phyloP scores from a whole-genome alignment of 371 early-diverging fungal species.

The Smittium culicis region DNA sequence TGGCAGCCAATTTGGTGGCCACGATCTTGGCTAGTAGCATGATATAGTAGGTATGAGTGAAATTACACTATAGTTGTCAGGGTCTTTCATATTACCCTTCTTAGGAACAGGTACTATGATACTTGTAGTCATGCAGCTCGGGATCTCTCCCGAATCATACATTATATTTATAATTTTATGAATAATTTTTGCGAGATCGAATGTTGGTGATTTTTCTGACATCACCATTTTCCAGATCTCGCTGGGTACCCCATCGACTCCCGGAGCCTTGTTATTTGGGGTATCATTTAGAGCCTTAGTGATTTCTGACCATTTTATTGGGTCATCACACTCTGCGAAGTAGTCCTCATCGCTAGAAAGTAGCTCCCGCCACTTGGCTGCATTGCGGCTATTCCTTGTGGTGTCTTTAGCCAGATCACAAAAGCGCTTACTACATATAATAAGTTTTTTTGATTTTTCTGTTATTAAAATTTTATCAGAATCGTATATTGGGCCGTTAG shows the following conservation, averaged over 20 bases:
- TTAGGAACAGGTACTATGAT: neutral
- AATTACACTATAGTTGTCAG: slow-evolving; percentile 1
- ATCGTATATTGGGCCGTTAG: neutral
- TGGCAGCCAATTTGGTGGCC: neutral
- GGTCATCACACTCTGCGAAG: slow-evolving; percentile 2
- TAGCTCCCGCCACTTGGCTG: neutral
- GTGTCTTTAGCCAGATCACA: neutral
- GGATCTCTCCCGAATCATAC: neutral
- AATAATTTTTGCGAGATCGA: neutral
- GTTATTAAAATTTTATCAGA: neutral
- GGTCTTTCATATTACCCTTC: neutral
- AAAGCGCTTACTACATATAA: neutral
- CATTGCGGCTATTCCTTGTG: neutral
- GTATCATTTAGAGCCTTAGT: neutral
- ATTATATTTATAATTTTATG: neutral
- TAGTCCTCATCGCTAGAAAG: neutral
- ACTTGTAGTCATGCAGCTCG: neutral
- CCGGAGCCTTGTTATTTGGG: neutral
- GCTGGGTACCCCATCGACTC: neutral
- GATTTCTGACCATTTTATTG: neutral
- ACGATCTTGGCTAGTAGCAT: neutral
- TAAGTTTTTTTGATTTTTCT: neutral
- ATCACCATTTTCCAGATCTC: slow-evolving; percentile 1
- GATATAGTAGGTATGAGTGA: slow-evolving; percentile 1
- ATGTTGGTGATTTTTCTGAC: neutral